phyloP scores from a whole-genome alignment of 2,329 filamentous ascomycete genomes.

The Lachnum nothofagi region DNA sequence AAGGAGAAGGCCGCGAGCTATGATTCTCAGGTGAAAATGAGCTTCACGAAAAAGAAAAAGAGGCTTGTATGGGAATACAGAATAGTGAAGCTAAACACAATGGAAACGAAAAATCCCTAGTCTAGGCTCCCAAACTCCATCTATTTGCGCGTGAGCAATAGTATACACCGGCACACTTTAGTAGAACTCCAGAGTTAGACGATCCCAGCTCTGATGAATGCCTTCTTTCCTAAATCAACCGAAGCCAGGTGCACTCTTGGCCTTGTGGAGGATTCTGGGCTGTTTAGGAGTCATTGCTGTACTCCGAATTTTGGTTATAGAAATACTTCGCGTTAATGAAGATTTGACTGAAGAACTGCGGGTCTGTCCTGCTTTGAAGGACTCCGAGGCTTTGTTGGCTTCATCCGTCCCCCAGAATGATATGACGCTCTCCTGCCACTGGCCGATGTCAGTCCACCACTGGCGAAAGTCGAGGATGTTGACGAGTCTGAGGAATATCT shows the following conservation, averaged over 20 bases:
- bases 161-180: background rate
- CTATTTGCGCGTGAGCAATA: background rate
- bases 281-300: background rate
- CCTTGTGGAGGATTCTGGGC: background rate
- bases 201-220: background rate
- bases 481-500: background rate
- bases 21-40: no score
- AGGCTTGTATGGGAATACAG: background rate
- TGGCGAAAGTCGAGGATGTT: conserved; percentile 4
- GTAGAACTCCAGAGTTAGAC: background rate
- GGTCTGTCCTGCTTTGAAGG: background rate
- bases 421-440: conserved; percentile 4
- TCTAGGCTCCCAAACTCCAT: background rate
- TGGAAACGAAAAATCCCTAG: background rate
- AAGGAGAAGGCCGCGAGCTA: no score
- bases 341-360: background rate
- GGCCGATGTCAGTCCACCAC: conserved; percentile 1
- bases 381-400: conserved; percentile 3
- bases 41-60: no score
- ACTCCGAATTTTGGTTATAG: background rate
- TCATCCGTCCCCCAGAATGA: conserved; percentile 5
- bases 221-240: background rate
- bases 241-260: background rate
- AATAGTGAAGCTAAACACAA: background rate
- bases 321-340: background rate